phyloP scores from a whole-genome alignment of 352 stramenopile genomes.

The Phytophthora sp. region DNA sequence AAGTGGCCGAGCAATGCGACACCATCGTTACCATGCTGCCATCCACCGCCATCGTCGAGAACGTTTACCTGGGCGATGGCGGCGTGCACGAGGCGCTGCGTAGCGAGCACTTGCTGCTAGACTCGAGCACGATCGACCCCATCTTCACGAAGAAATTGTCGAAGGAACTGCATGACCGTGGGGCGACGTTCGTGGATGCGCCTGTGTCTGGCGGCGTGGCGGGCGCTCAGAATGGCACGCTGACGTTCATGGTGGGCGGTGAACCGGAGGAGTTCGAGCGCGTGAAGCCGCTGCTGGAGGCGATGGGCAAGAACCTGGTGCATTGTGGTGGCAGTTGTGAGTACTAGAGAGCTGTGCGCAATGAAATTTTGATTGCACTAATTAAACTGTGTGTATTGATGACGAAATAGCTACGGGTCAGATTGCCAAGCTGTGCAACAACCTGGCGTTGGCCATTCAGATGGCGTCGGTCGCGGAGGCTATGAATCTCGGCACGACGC shows the following conservation, averaged over 20 bases:
- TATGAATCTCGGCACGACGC: conserved; percentile 95
- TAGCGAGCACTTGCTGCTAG: conserved; percentile 90
- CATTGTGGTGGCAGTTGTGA: conserved; percentile 92
- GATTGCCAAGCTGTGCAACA: conserved; percentile 98
- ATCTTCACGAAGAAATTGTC: conserved; percentile 91
- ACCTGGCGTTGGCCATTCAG: conserved; percentile 96
- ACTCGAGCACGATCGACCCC: conserved; percentile 96
- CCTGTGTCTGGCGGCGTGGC: conserved; percentile 97
- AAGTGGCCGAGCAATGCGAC: conserved; percentile 80
- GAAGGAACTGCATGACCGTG: conserved; percentile 56
- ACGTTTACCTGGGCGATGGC: conserved; percentile 74
- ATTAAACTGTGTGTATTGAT: too few species aligned
- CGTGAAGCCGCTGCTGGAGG: conserved; percentile 83
- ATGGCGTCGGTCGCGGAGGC: conserved; percentile 97
- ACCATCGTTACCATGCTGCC: conserved; percentile 97
- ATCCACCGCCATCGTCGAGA: conserved; percentile 88
- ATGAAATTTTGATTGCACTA: too few species aligned
- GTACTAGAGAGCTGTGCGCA: conserved; percentile 47
- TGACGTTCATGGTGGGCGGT: conserved; percentile 98
- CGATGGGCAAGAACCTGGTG: conserved; percentile 96
- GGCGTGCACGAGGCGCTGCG: conserved; percentile 75
- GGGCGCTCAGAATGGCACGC: conserved; percentile 93
- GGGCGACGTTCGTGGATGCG: conserved; percentile 92
- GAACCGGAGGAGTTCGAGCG: conserved; percentile 61
- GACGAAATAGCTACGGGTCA: conserved; percentile 83